Conservation (phyloP, 2,329 filamentous ascomycete species). For the Colletotrichum sublineola region DNA sequence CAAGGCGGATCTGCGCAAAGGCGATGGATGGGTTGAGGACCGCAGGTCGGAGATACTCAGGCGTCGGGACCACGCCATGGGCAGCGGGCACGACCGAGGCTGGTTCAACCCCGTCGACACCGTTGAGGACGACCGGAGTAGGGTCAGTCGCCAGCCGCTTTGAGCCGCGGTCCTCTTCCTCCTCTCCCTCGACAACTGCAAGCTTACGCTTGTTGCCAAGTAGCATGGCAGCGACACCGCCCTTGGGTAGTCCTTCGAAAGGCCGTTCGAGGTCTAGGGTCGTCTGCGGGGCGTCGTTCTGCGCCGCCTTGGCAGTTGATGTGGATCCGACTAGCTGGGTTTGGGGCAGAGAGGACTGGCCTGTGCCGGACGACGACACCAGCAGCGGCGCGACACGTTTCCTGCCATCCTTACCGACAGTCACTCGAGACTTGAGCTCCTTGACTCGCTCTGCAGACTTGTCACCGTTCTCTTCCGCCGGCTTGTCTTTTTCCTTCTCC, state of each 20-base stretch:
- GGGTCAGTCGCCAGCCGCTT: conserved; percentile 75
- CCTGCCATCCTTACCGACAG: conserved; percentile 95
- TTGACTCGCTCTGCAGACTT: conserved; percentile 68
- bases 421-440: conserved; percentile 88
- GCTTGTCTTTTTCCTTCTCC: conserved; percentile 51
- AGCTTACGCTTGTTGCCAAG: conserved; percentile 95
- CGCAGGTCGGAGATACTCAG: conserved; percentile 89
- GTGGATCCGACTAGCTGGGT: conserved; percentile 87
- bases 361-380: conserved; percentile 89
- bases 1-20: conserved; percentile 86
- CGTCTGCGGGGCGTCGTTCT: conserved; percentile 82
- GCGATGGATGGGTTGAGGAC: conserved; percentile 86
- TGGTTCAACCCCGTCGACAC: conserved; percentile 81
- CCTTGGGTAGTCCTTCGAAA: conserved; percentile 91
- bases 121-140: conserved; percentile 81
- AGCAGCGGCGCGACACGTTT: conserved; percentile 94
- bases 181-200: conserved; percentile 79
- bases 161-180: conserved; percentile 71
- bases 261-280: conserved; percentile 93
- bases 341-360: conserved; percentile 89
- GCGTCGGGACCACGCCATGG: conserved; percentile 75
- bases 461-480: conserved; percentile 63
- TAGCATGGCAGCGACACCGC: conserved; percentile 86
- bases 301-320: conserved; percentile 67
- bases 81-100: conserved; percentile 73